Conservation (phyloP, 345 rosid species). For the Aurinia saxatilis region DNA sequence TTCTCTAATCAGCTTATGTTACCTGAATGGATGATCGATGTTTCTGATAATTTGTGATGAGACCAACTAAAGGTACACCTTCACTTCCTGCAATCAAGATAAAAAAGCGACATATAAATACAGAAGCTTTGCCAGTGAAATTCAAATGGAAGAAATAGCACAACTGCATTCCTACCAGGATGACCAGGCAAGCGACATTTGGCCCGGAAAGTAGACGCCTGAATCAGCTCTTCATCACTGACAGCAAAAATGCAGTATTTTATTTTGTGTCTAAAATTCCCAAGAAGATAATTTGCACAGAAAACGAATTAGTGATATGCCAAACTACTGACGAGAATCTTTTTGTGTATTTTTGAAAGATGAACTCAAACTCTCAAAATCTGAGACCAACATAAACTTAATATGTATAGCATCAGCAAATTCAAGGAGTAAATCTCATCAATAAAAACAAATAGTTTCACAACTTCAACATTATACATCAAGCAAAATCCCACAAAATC, state of each 20-base stretch:
- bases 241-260: conserved; percentile 19
- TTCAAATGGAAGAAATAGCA: conserved; percentile 14
- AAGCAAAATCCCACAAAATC: too few species aligned
- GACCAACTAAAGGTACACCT: conserved; percentile 95
- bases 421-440: too few species aligned
- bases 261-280: not conserved
- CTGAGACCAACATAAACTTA: not conserved
- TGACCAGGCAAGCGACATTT: conserved; percentile 87
- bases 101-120: conserved; percentile 14
- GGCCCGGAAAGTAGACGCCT: conserved; percentile 87
- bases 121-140: conserved; percentile 6
- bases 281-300: conserved; percentile 5
- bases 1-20: too few species aligned
- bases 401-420: too few species aligned
- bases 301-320: conserved; percentile 7
- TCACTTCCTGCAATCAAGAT: conserved; percentile 51
- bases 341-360: conserved; percentile 1
- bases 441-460: too few species aligned
- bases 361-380: conserved; percentile 9
- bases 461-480: too few species aligned
- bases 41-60: too few species aligned
- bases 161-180: conserved; percentile 51
- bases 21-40: too few species aligned
- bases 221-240: conserved; percentile 82
- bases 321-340: conserved; percentile 9